phyloP scores from a whole-genome alignment of 352 stramenopile genomes.

The Nothophytophthora sp. region DNA sequence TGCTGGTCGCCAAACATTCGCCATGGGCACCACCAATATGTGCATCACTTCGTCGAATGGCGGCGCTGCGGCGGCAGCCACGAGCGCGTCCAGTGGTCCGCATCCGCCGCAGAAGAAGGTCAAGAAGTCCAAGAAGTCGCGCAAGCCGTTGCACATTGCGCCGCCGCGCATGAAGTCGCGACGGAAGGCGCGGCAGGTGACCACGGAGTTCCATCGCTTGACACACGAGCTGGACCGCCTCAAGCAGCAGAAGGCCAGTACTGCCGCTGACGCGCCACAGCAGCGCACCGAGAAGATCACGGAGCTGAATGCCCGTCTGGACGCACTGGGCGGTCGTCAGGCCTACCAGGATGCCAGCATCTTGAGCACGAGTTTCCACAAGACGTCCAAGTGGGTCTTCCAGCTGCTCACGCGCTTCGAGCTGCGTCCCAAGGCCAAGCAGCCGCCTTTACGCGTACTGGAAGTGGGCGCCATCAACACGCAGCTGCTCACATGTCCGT shows the following conservation, averaged over 20 bases:
- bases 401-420: conserved; percentile 84
- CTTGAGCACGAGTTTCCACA: conserved; percentile 93
- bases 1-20: too few relatives aligned
- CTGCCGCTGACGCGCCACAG: conserved; percentile 23
- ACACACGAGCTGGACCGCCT: conserved; percentile 70
- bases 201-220: conserved; percentile 76
- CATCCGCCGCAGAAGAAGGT: conserved; percentile 14
- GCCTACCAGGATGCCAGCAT: conserved; percentile 96
- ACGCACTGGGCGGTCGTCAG: conserved; percentile 86
- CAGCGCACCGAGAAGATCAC: conserved; percentile 29
- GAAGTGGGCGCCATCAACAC: conserved; percentile 97
- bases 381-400: conserved; percentile 96
- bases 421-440: conserved; percentile 69
- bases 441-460: conserved; percentile 54
- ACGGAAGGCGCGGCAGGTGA: conserved; percentile 69
- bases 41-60: conserved; percentile 20
- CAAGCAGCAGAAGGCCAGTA: conserved; percentile 37
- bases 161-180: conserved; percentile 68
- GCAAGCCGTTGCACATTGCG: conserved; percentile 60
- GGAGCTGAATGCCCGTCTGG: conserved; percentile 73
- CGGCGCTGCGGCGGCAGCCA: conserved; percentile 3
- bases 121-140: conserved; percentile 56
- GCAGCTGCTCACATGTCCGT: conserved; percentile 94
- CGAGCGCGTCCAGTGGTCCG: not conserved
- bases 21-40: conserved; percentile 6